A percentile compares a stretch with the other conserved stretches of the same genome.
Evolutionary conservation across 225 moss, liverwort and hornwort genomes (phyloP).

Genomic region (Ulota crispa): DNA sequence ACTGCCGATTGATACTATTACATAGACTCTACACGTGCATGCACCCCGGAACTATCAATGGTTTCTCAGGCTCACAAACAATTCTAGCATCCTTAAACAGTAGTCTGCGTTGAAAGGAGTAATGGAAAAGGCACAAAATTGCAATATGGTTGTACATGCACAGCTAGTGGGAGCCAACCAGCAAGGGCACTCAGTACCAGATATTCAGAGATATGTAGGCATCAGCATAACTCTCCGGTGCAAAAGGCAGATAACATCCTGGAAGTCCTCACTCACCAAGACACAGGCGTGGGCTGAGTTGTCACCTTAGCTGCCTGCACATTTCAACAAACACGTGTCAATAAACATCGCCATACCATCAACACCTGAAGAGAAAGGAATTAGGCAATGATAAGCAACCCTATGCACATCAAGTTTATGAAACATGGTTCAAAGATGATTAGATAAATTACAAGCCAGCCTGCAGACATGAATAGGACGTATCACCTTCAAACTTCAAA

Average conservation of each 20-base stretch:
- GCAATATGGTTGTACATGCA: conserved; percentile 35
- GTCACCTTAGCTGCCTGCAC: conserved; percentile 85
- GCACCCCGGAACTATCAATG: conserved; percentile 14
- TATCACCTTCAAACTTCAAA: conserved; percentile 50
- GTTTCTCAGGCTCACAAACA: conserved; percentile 12
- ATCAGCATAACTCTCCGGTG: conserved; percentile 56
- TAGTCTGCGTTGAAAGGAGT: conserved; percentile 4
- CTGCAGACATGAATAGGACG: conserved; percentile 38
- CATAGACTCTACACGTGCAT: not conserved
- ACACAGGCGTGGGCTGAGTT: conserved; percentile 81
- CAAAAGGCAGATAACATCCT: conserved; percentile 54
- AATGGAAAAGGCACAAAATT: conserved; percentile 13
- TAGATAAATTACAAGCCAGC: conserved; percentile 9
- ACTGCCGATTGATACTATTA: not conserved
- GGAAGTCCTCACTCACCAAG: conserved; percentile 82
- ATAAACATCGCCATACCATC: not conserved
- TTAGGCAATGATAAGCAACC: conserved; percentile 4
- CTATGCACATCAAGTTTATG: not conserved
- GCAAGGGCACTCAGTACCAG: conserved; percentile 57
- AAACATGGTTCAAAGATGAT: conserved; percentile 6
- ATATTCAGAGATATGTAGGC: conserved; percentile 50
- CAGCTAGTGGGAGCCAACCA: conserved; percentile 45
- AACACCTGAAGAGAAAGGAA: not conserved
- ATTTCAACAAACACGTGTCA: conserved; percentile 18
- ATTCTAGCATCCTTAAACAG: not conserved